Evolutionary conservation across 768 basidiomycete species (phyloP), one percentile per base, ranked within the genome.

Genomic region (Suillus paluster): DNA sequence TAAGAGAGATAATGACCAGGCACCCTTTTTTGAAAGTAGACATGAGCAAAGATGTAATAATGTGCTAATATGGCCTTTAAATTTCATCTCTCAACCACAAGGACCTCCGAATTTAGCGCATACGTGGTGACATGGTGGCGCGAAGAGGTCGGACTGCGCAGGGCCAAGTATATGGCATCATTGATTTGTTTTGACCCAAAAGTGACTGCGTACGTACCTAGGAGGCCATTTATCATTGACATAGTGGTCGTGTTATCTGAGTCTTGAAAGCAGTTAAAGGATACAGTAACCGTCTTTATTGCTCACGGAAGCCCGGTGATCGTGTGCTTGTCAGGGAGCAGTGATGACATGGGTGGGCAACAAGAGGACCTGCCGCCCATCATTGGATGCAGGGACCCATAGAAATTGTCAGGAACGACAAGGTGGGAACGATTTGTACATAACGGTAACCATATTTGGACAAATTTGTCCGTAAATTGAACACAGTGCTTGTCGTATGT

Each of bases 381-480:
- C 33, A 50, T 19, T n/a, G 10, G 25, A 39, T 55, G 36, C 54
- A 55, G 54, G 54, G 54, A 34, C 19, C 30, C 1, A 17, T 41
- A 15, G 33, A 33, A 53, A 23, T 39, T 55, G 54, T 38, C 54
- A 55, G 54, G 38, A 53, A 27, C 33, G n/a, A 45, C n/a, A 5
- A 50, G 49, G 49, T 50, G 49, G 30, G 33, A 34, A 34, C 3
- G 12, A 6, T 27, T 52, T 10, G 12, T n/a, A 50, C n/a, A 53
- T 49, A 53, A 53, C 12, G n/a, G 44, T 14, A 17, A 17, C 17
- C 53, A 17, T 17, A 54, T 55, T 27, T 39, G 23, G 7, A 39
- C 38, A 55, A 27, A 55, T 55, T 39, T 17, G 54, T 55, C 54
- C 38, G 54, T 53, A 53, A 53, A 14, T 39, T 38, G n/a, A 44